Base-by-base conservation (phyloP, 2,329 filamentous ascomycete species). In the Exophiala sideris region DNA sequence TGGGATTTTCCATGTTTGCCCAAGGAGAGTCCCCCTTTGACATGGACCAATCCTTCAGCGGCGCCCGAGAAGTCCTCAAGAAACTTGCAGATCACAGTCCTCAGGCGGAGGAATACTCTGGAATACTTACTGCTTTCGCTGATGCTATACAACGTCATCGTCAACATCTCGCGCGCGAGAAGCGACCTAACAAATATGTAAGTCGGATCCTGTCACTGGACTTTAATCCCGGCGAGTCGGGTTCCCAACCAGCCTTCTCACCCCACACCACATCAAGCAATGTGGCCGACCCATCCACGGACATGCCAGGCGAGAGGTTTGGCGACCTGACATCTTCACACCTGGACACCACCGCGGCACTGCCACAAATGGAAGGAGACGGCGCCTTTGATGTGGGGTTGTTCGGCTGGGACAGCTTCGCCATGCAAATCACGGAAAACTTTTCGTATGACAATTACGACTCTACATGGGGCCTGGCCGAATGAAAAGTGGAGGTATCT, bases 1-100 rank as follows among this genome's bases (percentile, higher is more conserved):
- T 84, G 0, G 81, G 81, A 0, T 78, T 84, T 12, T 75, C 78
- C 1, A 75, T 81, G 58, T 81, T 84, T 54, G 77, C 77, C 0
- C 74, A 79, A 45, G 65, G 69, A 5, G 72, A 75, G 0, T 65
- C 73, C 1, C 73, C 79, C 29, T 66, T 73, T 5, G 73, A 76
- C 20, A 70, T 77, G 40, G 73, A 76, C n/a, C 63, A 65, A 5
- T 76, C 80, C 0, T 84, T 83, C 56, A 66, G 70, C 16, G 73
- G 75, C 2, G 76, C 80, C 1, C 72, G 75, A 3, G 70, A 76
- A 14, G 76, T 84, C 1, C 70, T 84, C 1, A 69, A 68, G 1
- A 73, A 73, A 32, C 65, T 84, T 0, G 72, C 77, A 0, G 65
- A 66, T 0, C 73, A 77, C 45, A 81, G 78, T 38, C 77, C 79